Evolutionary conservation across 2,329 filamentous ascomycete species (phyloP), one percentile per base, ranked within the genome.

Genomic region (Calonectria pteridis): DNA sequence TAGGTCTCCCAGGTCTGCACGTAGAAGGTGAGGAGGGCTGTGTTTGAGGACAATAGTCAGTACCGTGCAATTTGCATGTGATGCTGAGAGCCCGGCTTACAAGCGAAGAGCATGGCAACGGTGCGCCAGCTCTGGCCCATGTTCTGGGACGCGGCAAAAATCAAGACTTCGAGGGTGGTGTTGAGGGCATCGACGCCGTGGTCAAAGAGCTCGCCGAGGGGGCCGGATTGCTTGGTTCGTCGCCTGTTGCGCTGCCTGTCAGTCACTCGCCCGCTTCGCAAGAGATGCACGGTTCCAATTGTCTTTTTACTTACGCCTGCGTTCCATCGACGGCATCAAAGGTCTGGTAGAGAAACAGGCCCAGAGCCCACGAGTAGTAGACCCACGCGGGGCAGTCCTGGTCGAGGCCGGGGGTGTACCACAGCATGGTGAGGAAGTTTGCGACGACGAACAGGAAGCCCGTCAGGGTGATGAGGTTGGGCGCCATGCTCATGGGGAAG

Each of bases 1-100:
- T 98, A 99, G 84, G 98, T 97, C 82, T 99, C 97, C 97, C 97
- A 99, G 40, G 97, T 98, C 84, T 98, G 97, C 51, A 98, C 94
- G 84, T 98, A 98, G 85, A 99, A 99, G n/a, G 97, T 98, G 80
- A 97, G 88, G 73, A 96, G 91, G 9, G 94, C 93, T 95, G 74
- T n/a, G 53, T 43, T 29, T 20, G 13, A 23, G 14, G n/a, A 40
- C 4, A 23, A 29, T 13, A 14, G 37, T 64, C 40, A 64, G 37
- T 43, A 35, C 16, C 18, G 14, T 20, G 43, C 43, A 29, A n/a
- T 51, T 20, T 26, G 69, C 33, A 33, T 37, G 16, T 28, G 29
- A 46, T 23, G 43, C 7, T 58, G 23, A 20, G 33, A 31, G 33
- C 28, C 13, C 18, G 23, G 85, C 91, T 76, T 87, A 95, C 94